Conservation (phyloP, 1,139 yeast genomes). For the Candida sp. region DNA sequence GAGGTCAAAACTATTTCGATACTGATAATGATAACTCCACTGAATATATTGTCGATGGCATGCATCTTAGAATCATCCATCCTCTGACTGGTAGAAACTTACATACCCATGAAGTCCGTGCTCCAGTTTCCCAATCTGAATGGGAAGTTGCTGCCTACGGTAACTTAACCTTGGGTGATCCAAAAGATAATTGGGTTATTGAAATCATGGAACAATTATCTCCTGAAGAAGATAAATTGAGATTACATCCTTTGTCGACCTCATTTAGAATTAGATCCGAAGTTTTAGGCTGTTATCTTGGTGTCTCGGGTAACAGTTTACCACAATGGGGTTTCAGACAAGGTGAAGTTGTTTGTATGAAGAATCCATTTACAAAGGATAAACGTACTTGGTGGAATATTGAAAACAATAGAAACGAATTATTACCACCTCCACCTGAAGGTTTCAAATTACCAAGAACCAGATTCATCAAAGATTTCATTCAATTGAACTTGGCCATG, state of each 20-base stretch:
- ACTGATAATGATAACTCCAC: slow-evolving; percentile 48
- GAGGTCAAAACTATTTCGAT: slow-evolving; percentile 55
- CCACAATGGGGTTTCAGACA: slow-evolving; percentile 99
- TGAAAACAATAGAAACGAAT: slow-evolving; percentile 76
- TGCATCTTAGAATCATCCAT: slow-evolving; percentile 75
- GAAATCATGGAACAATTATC: slow-evolving; percentile 75
- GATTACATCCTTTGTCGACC: slow-evolving; percentile 84
- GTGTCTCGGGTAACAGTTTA: slow-evolving; percentile 72
- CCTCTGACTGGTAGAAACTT: slow-evolving; percentile 82
- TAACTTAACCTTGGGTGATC: slow-evolving; percentile 80
- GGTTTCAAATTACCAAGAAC: slow-evolving; percentile 81
- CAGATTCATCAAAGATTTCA: slow-evolving; percentile 80
- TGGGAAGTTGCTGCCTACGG: slow-evolving; percentile 96
- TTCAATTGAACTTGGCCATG: slow-evolving; percentile 95
- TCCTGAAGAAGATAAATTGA: slow-evolving; percentile 62
- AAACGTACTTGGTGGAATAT: slow-evolving; percentile 99
- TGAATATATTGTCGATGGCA: slow-evolving; percentile 67
- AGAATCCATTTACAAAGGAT: slow-evolving; percentile 75
- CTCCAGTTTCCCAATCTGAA: slow-evolving; percentile 70
- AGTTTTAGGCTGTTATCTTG: slow-evolving; percentile 77
- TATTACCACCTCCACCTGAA: slow-evolving; percentile 69
- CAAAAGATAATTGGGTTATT: slow-evolving; percentile 90
- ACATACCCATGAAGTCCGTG: slow-evolving; percentile 81
- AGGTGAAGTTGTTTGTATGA: slow-evolving; percentile 89
- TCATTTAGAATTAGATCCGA: slow-evolving; percentile 74